phyloP scores from a whole-genome alignment of 164 flowering plant genomes.

The Vitis rotundifolia region DNA sequence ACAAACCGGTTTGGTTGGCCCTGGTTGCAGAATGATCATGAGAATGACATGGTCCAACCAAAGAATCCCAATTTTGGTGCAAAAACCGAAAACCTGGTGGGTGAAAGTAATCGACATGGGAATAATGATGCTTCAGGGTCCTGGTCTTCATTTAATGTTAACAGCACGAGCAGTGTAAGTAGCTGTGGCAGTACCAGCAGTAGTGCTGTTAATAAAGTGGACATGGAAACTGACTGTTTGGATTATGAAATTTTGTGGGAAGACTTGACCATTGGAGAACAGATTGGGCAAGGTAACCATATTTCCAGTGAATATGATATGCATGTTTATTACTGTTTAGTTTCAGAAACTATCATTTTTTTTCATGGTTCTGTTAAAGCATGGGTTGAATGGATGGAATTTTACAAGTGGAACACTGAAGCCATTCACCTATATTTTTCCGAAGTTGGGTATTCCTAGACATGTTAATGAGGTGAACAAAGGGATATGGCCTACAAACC shows the following conservation, averaged over 20 bases:
- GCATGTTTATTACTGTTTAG: neutral
- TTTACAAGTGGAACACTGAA: neutral
- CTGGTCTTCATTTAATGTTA: conserved; percentile 78
- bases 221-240: conserved; percentile 71
- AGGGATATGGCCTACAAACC: neutral
- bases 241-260: conserved; percentile 97
- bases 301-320: conserved; percentile 2
- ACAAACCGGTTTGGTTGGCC: conserved; percentile 53
- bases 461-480: neutral
- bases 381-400: neutral
- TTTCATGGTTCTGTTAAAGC: neutral
- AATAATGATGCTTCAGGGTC: conserved; percentile 77
- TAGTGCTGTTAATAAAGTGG: conserved; percentile 71
- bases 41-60: conserved; percentile 42
- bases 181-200: conserved; percentile 89
- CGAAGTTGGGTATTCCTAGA: too few relatives aligned
- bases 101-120: conserved; percentile 42
- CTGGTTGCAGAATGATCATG: conserved; percentile 60
- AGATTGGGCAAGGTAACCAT: conserved; percentile 86
- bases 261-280: conserved; percentile 89
- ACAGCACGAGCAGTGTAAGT: conserved; percentile 89
- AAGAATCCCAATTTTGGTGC: conserved; percentile 27
- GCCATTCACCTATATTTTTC: neutral
- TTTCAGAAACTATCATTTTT: neutral
- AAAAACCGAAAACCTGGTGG: conserved; percentile 45